Conservation (phyloP, 2,329 filamentous ascomycete genomes). For the Sphaerulina musiva region DNA sequence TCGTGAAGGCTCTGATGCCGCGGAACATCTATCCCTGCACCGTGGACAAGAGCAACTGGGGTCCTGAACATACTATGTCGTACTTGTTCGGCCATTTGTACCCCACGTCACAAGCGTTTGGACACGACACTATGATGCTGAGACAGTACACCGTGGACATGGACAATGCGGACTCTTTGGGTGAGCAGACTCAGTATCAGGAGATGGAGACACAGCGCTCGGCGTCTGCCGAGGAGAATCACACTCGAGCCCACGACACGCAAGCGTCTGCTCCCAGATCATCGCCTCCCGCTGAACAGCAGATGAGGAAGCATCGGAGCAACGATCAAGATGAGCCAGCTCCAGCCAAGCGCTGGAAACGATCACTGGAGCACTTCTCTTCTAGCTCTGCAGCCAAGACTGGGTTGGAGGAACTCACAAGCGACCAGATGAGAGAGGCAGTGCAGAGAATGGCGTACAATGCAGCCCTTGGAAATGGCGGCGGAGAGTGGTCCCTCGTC, state of each 20-base stretch:
- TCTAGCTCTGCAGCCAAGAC: neutral
- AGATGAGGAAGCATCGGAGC: neutral
- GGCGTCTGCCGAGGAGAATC: neutral
- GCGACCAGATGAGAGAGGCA: slow-evolving; percentile 14
- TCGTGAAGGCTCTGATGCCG: slow-evolving; percentile 63
- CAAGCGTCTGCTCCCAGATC: neutral
- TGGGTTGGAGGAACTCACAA: neutral
- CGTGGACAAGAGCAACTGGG: slow-evolving; percentile 56
- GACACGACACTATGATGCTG: slow-evolving; percentile 59
- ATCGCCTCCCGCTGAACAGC: neutral
- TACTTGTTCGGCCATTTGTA: slow-evolving; percentile 66
- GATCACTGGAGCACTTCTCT: no score
- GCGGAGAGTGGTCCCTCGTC: slow-evolving; percentile 24
- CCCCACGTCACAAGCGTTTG: slow-evolving; percentile 49
- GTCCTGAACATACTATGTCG: slow-evolving; percentile 55
- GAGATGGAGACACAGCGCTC: slow-evolving; percentile 4
- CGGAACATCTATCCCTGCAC: slow-evolving; percentile 80
- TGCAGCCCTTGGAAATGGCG: slow-evolving; percentile 20
- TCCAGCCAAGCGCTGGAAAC: neutral
- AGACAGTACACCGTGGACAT: slow-evolving; percentile 3
- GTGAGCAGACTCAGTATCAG: neutral
- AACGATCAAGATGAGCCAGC: neutral
- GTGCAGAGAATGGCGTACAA: slow-evolving; percentile 23
- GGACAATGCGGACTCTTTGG: neutral
- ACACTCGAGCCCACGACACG: neutral